These are phyloP conservation scores for Cocos nucifera DNA, from an alignment of 176 grass and related monocot species.

Conservation along the genomic window DNA sequence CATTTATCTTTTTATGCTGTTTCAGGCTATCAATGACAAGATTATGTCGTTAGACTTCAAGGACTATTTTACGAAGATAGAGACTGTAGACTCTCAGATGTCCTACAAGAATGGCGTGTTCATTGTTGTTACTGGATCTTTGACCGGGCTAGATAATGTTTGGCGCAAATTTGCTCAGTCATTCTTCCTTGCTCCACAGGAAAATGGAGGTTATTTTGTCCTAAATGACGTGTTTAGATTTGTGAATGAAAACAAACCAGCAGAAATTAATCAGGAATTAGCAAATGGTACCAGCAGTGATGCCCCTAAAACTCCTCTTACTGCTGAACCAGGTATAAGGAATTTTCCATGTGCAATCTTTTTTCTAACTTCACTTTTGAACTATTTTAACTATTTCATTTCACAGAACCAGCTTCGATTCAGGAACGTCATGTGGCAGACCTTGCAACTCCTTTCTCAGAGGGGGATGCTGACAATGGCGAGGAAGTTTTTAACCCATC, in stretches of 20 bases:
- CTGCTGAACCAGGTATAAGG: slow-evolving; percentile 2
- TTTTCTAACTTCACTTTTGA: not conserved
- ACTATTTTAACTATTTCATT: no score
- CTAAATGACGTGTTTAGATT: slow-evolving; percentile 48
- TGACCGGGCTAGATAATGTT: slow-evolving; percentile 40
- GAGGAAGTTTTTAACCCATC: not conserved
- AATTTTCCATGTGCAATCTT: not conserved
- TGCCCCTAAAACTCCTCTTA: not conserved
- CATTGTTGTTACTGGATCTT: slow-evolving; percentile 73
- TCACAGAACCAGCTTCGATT: slow-evolving; percentile 22
- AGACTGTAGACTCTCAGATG: slow-evolving; percentile 64
- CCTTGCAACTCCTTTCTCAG: not conserved
- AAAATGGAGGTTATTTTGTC: slow-evolving; percentile 79
- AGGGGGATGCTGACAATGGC: slow-evolving; percentile 6
- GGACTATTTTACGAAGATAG: slow-evolving; percentile 74
- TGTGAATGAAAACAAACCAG: slow-evolving; percentile 1
- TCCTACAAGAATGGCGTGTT: slow-evolving; percentile 69
- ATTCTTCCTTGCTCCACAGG: slow-evolving; percentile 93
- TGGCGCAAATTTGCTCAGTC: slow-evolving; percentile 62
- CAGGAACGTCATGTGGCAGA: not conserved
- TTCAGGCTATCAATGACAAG: slow-evolving; percentile 61
- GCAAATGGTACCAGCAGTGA: not conserved
- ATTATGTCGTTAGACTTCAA: slow-evolving; percentile 64
- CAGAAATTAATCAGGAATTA: not conserved
- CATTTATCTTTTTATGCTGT: slow-evolving; percentile 12